Base-by-base conservation (phyloP, 306 rosid species). In the Canavalia gladiata region DNA sequence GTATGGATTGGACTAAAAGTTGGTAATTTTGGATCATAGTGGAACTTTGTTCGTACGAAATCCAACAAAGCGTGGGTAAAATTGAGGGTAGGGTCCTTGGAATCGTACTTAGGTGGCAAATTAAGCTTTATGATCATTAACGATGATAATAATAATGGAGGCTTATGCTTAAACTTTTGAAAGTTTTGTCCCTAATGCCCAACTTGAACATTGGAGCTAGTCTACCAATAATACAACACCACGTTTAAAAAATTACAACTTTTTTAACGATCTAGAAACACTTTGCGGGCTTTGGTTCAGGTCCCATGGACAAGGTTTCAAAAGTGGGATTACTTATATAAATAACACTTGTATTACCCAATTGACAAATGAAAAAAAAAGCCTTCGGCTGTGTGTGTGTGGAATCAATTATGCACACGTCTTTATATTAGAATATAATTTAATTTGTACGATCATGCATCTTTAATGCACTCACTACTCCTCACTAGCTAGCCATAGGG, bases 271-370 rank as follows among this genome's bases (percentile, higher is more conserved):
- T 95, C 95, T 93, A 90, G 92, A 91, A 87, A 88, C 87, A 82
- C 82, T 74, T 76, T 75, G 57, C 52, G 31, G 75, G 80, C 77
- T 51, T 71, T 57, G 92, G 91, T 90, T 95, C 97, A 93, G 82
- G 86, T 87, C 97, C 94, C 91, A 72, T 88, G 91, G 95, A 89
- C 97, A 90, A 39, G 83, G 74, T 72, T 88, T 85, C 78, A 34
- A 84, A 90, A 87, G 76, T 77, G 74, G 77, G 68, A 68, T 63
- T 2, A 85, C 55, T 64, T 76, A 29, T 72, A 68, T 35, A 34
- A 28, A n/a, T 63, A 68, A 54, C 42, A 49, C 34, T 80, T 81
- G 67, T 37, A 60, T 59, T 43, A 77, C 35, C 33, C 57, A 69
- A 80, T 81, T 76, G 49, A 41, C 72, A 58, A 56, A 79, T 41